Conservation (phyloP, 2,329 filamentous ascomycete species). For the Fusarium nanum region DNA sequence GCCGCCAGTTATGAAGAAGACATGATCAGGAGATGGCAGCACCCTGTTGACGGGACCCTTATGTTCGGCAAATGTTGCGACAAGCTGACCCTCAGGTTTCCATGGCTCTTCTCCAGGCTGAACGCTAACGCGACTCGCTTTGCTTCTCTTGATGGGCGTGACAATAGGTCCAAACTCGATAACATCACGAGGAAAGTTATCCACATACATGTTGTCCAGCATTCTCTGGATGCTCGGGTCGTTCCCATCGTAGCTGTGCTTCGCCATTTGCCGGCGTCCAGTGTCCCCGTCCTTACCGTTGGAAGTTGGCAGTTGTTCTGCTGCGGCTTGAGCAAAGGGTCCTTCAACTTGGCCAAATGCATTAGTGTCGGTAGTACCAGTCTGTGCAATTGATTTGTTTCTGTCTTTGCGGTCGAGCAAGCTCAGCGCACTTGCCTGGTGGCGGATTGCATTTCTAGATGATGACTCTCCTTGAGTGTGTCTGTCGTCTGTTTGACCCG, state of each 20-base stretch:
- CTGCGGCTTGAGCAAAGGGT: constrained; percentile 58
- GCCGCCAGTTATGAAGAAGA: constrained; percentile 93
- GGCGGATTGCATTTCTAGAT: constrained; percentile 61
- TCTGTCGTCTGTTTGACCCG: constrained; percentile 47
- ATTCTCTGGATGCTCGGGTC: constrained; percentile 75
- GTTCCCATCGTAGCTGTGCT: constrained; percentile 88
- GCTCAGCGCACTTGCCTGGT: constrained; percentile 69
- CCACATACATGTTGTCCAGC: constrained; percentile 86
- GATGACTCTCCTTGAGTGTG: constrained; percentile 57
- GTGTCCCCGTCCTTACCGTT: constrained; percentile 48
- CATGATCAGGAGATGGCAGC: constrained; percentile 85
- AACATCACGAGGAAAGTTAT: constrained; percentile 74
- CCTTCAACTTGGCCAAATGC: constrained; percentile 71
- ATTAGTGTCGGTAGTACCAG: constrained; percentile 68
- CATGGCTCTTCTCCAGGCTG: constrained; percentile 66
- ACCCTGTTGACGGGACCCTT: constrained; percentile 84
- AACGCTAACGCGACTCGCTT: constrained; percentile 63
- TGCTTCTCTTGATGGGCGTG: constrained; percentile 71
- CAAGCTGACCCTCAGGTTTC: constrained; percentile 84
- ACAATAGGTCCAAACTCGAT: constrained; percentile 84
- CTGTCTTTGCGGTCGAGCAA: constrained; percentile 70
- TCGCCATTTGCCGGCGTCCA: constrained; percentile 60
- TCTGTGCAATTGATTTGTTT: constrained; percentile 69
- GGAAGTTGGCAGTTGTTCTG: constrained; percentile 38
- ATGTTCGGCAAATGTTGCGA: constrained; percentile 92